Base-by-base conservation (phyloP, 345 rosid species). In the Odontarrhena argentea region DNA sequence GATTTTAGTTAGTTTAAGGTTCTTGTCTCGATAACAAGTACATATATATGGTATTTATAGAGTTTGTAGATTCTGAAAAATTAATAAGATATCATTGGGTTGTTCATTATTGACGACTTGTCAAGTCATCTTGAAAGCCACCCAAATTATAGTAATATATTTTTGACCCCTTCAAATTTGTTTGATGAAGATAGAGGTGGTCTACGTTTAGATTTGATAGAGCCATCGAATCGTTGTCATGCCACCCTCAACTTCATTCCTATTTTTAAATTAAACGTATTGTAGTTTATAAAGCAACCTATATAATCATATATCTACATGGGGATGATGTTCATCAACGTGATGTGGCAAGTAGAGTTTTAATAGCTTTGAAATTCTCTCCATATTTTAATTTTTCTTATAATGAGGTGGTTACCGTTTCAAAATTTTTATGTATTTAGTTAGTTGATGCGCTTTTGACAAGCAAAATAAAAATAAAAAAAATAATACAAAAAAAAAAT, bases 61-160 rank as follows among this genome's bases (percentile, higher is more conserved):
- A 56, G 14, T 55, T 55, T 7, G 40, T 67, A 24, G 48, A 25
- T 67, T 56, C 40, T 56, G 9, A 45, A 46, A 3, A 35, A 13
- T 36, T 28, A 26, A 10, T 32, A 22, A 4, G 6, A 32, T 5
- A 32, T 32, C 5, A 25, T 56, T 5, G 35, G 14, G 46, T n/a
- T 56, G 55, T 24, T 44, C 11, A 67, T 24, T 18, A 36, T 67
- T 56, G 55, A 56, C 71, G 55, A 56, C 71, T 46, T 56, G 3
- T 0, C 11, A n/a, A n/a, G n/a, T n/a, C n/a, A n/a, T 32, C 25
- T 25, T 36, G 0, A 8, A 36, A 22, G 30, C 40, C 15, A 51
- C 59, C 35, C 35, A 10, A 10, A 36, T 7, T 63, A 24, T 36
- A 32, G 14, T 30, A 44, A 14, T 44, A 30, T 24, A 24, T 49